Evolutionary conservation across 2,329 filamentous ascomycete genomes (phyloP), one percentile per base, ranked within the genome.

Genomic region (Cordyceps militaris): DNA sequence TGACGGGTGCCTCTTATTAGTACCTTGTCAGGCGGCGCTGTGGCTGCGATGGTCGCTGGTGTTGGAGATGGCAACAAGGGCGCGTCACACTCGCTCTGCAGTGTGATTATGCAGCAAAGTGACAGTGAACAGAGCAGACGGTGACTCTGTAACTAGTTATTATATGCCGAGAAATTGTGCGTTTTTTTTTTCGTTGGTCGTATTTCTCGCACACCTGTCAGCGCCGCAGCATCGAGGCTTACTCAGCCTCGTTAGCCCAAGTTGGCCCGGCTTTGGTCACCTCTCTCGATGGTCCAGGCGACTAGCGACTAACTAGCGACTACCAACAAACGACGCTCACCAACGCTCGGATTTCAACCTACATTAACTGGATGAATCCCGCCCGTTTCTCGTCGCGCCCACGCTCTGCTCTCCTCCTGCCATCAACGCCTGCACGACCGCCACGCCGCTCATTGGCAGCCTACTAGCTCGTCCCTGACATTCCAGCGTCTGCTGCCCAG

Each of bases 301-400:
- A 11, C 14, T 47, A 6, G 28, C 43, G 10, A n/a, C 3, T 16
- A 3, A 38, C 36, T 5, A 38, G 7, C 7, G 21, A n/a, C 38
- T 9, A 11, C 38, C 38, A 42, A 42, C 28, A 5, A 32, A 32
- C n/a, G n/a, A 32, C 28, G 10, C 6, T 10, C 28, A 42, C 10
- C 47, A 51, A 38, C 26, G 36, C 55, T 51, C 55, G 55, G 55
- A 57, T 51, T 57, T 57, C 55, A 16, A 46, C 55, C 55, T 57
- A 57, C 55, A 51, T 57, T 57, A 57, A 57, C 55, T 51, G 19
- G 55, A 57, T 57, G 47, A 57, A 57, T 57, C 55, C 55, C 55
- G 55, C 55, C 55, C 55, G 47, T 57, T 57, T 57, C 55, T 50
- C 26, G 30, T 57, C 36, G 46, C 24, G 40, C 54, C 14, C 44